Evolutionary conservation across 768 basidiomycete species (phyloP).

Genomic region (Trametes meyenii): DNA sequence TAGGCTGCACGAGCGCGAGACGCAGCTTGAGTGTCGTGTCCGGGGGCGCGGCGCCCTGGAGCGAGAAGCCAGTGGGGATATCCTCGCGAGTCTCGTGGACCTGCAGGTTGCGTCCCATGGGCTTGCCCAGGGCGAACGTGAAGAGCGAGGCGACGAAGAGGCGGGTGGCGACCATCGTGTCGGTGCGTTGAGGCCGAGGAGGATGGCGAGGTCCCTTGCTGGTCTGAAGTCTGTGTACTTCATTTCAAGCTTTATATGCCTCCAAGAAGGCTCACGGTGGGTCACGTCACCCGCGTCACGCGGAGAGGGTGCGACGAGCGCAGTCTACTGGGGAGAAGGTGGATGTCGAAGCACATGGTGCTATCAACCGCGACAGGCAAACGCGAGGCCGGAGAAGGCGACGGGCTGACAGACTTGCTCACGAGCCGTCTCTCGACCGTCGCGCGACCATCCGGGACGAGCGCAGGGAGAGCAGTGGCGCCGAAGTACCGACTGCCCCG

Average conservation of each 20-base stretch:
- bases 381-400: neutral
- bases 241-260: neutral
- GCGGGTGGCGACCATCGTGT: slow-evolving; percentile 13
- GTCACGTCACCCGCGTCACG: neutral
- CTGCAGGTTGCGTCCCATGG: slow-evolving; percentile 19
- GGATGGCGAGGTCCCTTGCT: neutral
- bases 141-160: slow-evolving; percentile 17
- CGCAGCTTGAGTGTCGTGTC: slow-evolving; percentile 37
- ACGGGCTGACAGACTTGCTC: neutral
- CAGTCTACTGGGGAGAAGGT: neutral
- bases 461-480: neutral
- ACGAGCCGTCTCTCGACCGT: slow-evolving; percentile 8
- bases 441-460: neutral
- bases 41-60: slow-evolving; percentile 28
- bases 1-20: slow-evolving; percentile 37
- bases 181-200: neutral
- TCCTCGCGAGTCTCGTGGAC: slow-evolving; percentile 33
- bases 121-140: slow-evolving; percentile 23
- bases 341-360: slow-evolving; percentile 9
- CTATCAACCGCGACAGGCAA: neutral
- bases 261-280: neutral
- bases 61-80: slow-evolving; percentile 31
- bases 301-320: neutral
- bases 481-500: neutral
- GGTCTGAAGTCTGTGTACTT: neutral